Evolutionary conservation across 1,139 yeast genomes (phyloP), one percentile per base, ranked within the genome.

Genomic region (Pichia sp.): DNA sequence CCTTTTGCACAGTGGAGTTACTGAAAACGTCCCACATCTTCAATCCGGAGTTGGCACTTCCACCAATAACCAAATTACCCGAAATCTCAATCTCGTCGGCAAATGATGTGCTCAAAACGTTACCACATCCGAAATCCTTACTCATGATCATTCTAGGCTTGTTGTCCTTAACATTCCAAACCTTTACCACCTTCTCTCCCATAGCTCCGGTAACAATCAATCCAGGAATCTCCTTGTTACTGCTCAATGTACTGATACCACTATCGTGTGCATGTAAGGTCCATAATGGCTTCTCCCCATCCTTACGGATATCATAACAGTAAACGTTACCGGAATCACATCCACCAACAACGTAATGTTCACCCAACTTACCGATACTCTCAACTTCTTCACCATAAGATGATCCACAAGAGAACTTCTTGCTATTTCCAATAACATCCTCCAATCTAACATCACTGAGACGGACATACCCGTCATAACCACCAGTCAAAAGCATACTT

Each of bases 211-310:
- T 86, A 21, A 78, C 76, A 57, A 91, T 62, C 69, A 84, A 66
- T 14, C 94, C 94, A 20, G 81, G 80, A 33, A 86, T 60, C 55
- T 67, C 72, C 23, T 60, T 56, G 59, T 85, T 87, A 31, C 80
- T 71, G 50, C 80, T 82, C 50, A 93, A 71, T 3, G 93, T 71
- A 10, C 96, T 81, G 42, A 91, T 81, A 41, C 94, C 96, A 5
- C 94, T 76, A 61, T 91, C 97, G 58, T 91, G 98, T 2, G 98
- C 98, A 62, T 93, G 96, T 52, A 91, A 69, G 6, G 94, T 85
- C 99, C 99, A 91, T 27, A 91, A 54, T 19, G 96, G 87, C 48
- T 72, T 74, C 32, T 62, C 58, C 16, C 23, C 34, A 20, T 37
- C 38, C 22, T 32, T 38, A 58, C 96, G 76, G 32, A 85, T 80